These are phyloP conservation scores for Colletotrichum musae DNA, from an alignment of 2,329 filamentous ascomycete genomes.

Conservation along the genomic window DNA sequence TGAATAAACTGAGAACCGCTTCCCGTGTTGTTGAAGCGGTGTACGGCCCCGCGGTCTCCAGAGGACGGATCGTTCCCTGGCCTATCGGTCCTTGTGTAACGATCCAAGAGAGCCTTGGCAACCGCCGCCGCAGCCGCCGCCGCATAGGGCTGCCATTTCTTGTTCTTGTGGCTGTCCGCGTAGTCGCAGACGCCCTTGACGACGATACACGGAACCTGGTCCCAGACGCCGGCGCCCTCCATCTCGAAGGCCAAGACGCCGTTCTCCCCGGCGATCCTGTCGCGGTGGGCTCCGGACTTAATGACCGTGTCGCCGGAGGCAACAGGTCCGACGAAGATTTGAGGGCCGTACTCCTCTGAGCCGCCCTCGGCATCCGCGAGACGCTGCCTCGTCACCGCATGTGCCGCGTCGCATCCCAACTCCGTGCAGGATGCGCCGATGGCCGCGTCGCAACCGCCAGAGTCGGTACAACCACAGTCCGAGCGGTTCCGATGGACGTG, in stretches of 20 bases:
- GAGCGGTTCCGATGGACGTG: slow-evolving; percentile 47
- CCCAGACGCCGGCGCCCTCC: slow-evolving; percentile 49
- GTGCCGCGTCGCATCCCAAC: slow-evolving; percentile 46
- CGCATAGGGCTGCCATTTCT: slow-evolving; percentile 55
- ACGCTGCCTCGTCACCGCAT: slow-evolving; percentile 30
- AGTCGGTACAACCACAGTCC: slow-evolving; percentile 23
- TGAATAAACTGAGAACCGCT: neutral
- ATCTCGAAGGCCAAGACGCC: slow-evolving; percentile 46
- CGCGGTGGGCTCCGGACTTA: slow-evolving; percentile 53
- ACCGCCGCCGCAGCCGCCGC: slow-evolving; percentile 50
- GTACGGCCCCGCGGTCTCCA: too few species aligned
- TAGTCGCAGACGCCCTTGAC: slow-evolving; percentile 59
- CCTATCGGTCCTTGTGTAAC: neutral
- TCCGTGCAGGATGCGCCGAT: slow-evolving; percentile 44
- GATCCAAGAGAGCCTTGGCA: neutral
- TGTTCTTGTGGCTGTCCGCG: slow-evolving; percentile 56
- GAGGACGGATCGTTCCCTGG: neutral
- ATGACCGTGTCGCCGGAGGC: slow-evolving; percentile 58
- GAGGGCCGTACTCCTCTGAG: slow-evolving; percentile 3
- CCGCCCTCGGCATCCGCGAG: neutral
- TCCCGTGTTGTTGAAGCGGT: neutral
- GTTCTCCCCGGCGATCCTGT: slow-evolving; percentile 47
- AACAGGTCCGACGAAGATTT: slow-evolving; percentile 43
- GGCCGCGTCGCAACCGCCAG: slow-evolving; percentile 44
- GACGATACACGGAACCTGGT: slow-evolving; percentile 51